Conservation (phyloP, 306 rosid species). For the Casuarina cunninghamiana region DNA sequence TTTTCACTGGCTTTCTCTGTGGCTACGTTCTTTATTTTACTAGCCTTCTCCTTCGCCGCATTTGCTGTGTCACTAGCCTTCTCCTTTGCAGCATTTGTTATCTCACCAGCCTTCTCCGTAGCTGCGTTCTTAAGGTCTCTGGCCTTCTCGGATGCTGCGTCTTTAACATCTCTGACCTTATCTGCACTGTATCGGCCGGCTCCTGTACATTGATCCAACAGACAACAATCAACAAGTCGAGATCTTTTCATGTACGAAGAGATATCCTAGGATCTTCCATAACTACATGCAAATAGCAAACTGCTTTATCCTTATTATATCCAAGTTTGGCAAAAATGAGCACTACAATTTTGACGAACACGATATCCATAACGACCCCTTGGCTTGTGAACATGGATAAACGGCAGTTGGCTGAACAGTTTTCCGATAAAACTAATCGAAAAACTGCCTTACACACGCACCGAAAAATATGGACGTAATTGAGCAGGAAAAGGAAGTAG, state of each 20-base stretch:
- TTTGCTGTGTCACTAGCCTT: conserved; percentile 29
- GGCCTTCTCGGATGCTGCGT: conserved; percentile 8
- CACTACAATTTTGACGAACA: neutral
- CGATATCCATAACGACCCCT: neutral
- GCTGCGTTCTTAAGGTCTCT: conserved; percentile 1
- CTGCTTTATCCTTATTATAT: too few relatives aligned
- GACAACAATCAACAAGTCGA: neutral
- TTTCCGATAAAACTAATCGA: too few relatives aligned
- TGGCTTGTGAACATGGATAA: neutral
- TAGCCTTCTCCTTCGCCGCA: conserved; percentile 33
- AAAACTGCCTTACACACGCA: too few relatives aligned
- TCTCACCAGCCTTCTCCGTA: neutral
- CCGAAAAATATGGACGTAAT: too few relatives aligned
- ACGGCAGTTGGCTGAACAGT: too few relatives aligned
- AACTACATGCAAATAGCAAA: neutral
- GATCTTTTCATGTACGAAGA: too few relatives aligned
- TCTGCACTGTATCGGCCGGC: conserved; percentile 45
- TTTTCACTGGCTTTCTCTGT: neutral
- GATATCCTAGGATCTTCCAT: neutral
- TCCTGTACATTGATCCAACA: conserved; percentile 32
- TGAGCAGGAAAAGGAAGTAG: neutral
- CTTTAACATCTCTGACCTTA: conserved; percentile 40
- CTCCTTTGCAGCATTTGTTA: conserved; percentile 33
- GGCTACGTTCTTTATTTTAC: conserved; percentile 7
- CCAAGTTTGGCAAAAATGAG: neutral